Evolutionary conservation across 139 green algal genomes (phyloP).

Genomic region (Axilococcus clingmanii): DNA sequence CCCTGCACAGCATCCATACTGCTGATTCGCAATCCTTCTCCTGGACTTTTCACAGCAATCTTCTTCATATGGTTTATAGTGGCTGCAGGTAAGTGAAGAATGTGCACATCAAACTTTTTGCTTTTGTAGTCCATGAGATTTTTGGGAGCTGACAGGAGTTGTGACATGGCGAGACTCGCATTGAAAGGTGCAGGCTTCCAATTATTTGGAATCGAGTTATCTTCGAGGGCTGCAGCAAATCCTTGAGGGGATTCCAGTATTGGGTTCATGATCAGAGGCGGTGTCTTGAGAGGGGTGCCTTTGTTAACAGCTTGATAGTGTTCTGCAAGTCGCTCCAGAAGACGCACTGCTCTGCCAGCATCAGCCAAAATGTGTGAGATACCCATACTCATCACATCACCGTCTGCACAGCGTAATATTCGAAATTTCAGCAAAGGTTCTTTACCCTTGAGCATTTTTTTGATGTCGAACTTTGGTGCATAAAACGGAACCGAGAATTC

Average conservation of each 20-base stretch:
- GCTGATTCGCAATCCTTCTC: neutral
- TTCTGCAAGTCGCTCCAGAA: neutral
- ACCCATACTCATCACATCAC: neutral
- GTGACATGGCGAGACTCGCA: no score
- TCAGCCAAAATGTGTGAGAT: neutral
- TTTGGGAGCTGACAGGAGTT: no score
- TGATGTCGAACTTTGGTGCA: neutral
- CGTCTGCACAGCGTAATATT: neutral
- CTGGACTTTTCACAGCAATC: neutral
- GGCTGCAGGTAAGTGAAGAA: neutral
- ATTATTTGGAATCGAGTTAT: no score
- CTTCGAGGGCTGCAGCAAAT: no score
- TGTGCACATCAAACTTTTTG: neutral
- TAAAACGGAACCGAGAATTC: neutral
- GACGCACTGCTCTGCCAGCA: neutral
- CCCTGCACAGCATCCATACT: neutral
- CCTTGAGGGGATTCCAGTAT: neutral
- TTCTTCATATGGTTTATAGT: neutral
- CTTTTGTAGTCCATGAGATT: no score
- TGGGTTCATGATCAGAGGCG: neutral
- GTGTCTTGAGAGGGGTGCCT: neutral
- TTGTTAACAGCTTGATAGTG: neutral
- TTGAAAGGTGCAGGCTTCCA: no score
- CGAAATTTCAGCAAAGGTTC: neutral
- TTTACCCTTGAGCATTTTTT: neutral